Percentiles rank a stretch among this genome's conserved stretches.
These are phyloP conservation scores for Eucalyptus polyanthemos DNA, from an alignment of 345 rosid species.

Conservation along the genomic window DNA sequence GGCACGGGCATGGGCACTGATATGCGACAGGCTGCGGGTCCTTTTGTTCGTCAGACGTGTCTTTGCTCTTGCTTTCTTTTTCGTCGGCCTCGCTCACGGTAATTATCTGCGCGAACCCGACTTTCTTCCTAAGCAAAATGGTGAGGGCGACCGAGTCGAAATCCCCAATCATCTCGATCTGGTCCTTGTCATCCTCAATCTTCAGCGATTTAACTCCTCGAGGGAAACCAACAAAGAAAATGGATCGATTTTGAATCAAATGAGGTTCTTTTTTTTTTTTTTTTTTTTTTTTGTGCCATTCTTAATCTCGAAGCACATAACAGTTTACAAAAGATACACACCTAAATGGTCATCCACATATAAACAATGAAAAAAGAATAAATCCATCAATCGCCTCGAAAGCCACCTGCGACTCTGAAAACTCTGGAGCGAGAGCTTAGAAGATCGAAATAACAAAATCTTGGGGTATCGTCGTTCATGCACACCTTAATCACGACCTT, in stretches of 20 bases:
- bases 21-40: background rate
- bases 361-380: background rate
- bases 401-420: fast-evolving
- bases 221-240: background rate
- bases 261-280: background rate
- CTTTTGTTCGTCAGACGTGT: fast-evolving
- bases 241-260: background rate
- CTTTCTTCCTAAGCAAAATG: background rate
- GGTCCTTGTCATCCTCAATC: background rate
- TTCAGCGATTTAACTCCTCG: background rate
- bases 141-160: background rate
- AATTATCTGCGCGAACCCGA: background rate
- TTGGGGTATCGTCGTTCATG: background rate
- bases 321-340: background rate
- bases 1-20: background rate
- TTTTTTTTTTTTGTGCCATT: background rate
- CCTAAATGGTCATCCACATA: background rate
- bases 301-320: background rate
- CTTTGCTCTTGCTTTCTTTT: too few relatives aligned
- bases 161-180: background rate
- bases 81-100: background rate
- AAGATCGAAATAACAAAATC: background rate
- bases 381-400: background rate
- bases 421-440: background rate
- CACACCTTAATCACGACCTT: background rate